Conservation (phyloP, 164 flowering plant species). For the Malania oleifera region DNA sequence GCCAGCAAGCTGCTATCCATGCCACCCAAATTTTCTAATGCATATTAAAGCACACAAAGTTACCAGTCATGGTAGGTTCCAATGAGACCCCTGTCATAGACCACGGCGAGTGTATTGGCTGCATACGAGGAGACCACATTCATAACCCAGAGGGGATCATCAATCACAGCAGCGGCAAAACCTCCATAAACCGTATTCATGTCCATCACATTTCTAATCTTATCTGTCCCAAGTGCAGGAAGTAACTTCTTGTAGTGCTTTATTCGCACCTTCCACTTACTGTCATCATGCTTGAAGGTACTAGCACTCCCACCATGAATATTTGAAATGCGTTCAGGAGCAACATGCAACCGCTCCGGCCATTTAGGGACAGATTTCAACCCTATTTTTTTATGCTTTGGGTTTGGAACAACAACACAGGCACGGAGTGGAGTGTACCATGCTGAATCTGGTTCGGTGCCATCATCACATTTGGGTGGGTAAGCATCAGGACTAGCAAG, state of each 20-base stretch:
- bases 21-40: background rate
- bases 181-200: conserved; percentile 95
- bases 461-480: conserved; percentile 85
- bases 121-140: conserved; percentile 92
- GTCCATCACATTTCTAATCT: conserved; percentile 94
- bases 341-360: conserved; percentile 65
- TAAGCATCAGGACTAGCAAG: conserved; percentile 48
- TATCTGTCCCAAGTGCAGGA: conserved; percentile 69
- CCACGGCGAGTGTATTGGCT: conserved; percentile 72
- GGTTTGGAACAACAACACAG: conserved; percentile 68
- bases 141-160: conserved; percentile 95
- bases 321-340: conserved; percentile 72
- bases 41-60: conserved; percentile 3
- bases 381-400: conserved; percentile 38
- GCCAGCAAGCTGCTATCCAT: background rate
- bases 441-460: conserved; percentile 79
- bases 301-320: conserved; percentile 67
- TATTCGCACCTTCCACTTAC: conserved; percentile 75
- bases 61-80: conserved; percentile 98
- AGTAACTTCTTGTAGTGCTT: conserved; percentile 89
- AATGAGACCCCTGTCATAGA: conserved; percentile 88
- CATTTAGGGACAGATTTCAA: conserved; percentile 63
- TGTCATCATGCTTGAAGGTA: conserved; percentile 78
- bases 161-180: conserved; percentile 76
- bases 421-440: conserved; percentile 91